Evolutionary conservation across 2,329 filamentous ascomycete species (phyloP), one percentile per base, ranked within the genome.

Genomic region (Monilinia fructicola): DNA sequence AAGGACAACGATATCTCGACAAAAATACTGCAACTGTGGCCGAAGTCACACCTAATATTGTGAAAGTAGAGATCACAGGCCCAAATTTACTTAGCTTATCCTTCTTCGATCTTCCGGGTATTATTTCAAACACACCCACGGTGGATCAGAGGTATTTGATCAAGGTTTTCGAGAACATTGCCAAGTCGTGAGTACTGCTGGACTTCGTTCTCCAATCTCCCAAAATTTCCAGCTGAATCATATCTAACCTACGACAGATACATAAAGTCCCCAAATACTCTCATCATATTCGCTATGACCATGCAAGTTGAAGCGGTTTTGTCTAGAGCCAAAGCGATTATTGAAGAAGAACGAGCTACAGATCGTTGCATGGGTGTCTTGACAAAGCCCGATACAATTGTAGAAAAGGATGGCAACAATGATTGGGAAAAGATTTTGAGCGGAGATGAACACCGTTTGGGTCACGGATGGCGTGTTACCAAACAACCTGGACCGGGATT

Each of bases 81-180:
- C 90, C 90, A 0, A 82, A 81, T 0, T 82, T 94, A 0, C 89
- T 91, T 0, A 87, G 91, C 7, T 76, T 97, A 0, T 92, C 89
- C 0, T 96, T 97, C 72, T 94, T 91, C 68, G 93, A 97, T 68
- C 82, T 97, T 0, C 93, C 93, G 0, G 93, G 93, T 0, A 87
- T 96, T 0, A 94, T 96, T 69, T 86, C 87, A 26, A 89, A 89
- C 10, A 84, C 88, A 0, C 85, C 87, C 10, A 84, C 84, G 10
- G 81, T 85, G 3, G 87, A 93, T 21, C 81, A 93, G 23, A 81
- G 90, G 66, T 73, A 73, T 38, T 79, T 94, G 0, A 89, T 93
- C 16, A 80, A 83, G 0, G 86, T 95, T 0, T 90, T 96, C 0
- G 82, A 87, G 61, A 90, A 90, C 23, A 75, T 97, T 0, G 87